Evolutionary conservation across 2,329 filamentous ascomycete species (phyloP).

Genomic region (Fusarium tupiense): DNA sequence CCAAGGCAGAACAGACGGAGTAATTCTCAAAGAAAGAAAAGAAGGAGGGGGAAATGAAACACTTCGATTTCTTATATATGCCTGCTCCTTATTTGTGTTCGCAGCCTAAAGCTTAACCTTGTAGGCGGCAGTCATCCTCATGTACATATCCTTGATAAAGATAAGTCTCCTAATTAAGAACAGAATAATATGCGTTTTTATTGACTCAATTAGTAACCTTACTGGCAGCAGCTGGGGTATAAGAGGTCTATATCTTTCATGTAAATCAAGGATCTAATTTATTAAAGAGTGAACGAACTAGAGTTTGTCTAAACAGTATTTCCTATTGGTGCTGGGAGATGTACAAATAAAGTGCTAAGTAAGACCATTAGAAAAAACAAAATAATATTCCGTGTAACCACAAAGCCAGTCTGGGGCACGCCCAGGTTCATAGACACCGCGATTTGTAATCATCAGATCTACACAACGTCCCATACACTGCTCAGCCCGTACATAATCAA

Average conservation of each 20-base stretch:
- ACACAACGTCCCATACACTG: neutral
- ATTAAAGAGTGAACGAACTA: accelerated
- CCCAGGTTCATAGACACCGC: neutral
- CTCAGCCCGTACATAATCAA: neutral
- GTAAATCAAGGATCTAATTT: neutral
- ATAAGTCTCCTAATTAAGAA: no score
- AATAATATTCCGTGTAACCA: no score
- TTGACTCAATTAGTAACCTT: no score
- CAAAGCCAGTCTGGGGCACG: neutral
- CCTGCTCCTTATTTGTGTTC: no score
- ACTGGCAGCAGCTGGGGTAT: no score
- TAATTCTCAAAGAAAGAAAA: no score
- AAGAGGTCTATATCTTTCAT: neutral
- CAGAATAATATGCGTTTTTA: no score
- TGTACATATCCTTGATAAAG: no score
- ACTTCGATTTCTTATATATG: neutral
- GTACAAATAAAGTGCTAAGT: neutral
- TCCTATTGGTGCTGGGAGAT: neutral
- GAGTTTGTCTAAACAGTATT: accelerated
- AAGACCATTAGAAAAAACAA: neutral
- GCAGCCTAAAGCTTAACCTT: no score
- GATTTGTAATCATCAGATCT: accelerated
- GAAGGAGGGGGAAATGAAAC: neutral
- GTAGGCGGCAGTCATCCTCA: no score
- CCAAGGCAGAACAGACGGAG: neutral